Base-by-base conservation (phyloP, 1,284 basidiomycete genomes). In the Ganoderma lingzhi region DNA sequence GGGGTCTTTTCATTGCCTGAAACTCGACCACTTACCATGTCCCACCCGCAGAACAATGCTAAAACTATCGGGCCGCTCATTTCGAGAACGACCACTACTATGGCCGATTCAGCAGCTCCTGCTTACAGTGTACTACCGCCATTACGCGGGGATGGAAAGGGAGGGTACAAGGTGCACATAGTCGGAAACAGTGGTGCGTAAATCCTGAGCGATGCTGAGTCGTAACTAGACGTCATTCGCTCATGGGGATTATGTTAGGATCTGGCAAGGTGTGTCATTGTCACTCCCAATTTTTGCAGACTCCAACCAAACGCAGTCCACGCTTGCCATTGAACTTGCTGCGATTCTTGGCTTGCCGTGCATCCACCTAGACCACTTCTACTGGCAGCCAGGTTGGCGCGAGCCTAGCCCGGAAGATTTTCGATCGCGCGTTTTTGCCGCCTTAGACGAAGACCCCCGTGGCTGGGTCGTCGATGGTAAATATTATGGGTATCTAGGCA, bases 161-260 rank as follows among this genome's bases (percentile, higher is more conserved):
- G 88, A 1, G 77, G 74, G 5, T 89, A 85, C 73, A 84, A 81
- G 65, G 78, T 90, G 56, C 81, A 84, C 53, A 71, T 90, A 17
- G 77, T 86, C 12, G 88, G 88, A 53, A 90, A 90, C 73, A 86
- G 85, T 75, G 88, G 87, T 87, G 78, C 45, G 80, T 58, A 23
- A 15, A 53, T 30, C 51, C 35, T 35, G 35, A 35, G 35, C 35
- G 35, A 35, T 8, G 35, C 35, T 35, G 4, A 35, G 35, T 35
- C 35, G 35, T 35, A 35, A 35, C 35, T 35, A 35, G 35, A 35
- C 8, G 35, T 35, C 35, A 35, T 35, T 35, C 35, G 35, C 35
- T 35, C 35, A 8, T 35, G 35, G 35, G 8, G 35, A 1, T 35
- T 35, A 35, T 35, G 3, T 44, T 48, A 70, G 71, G 64, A 37